Evolutionary conservation across 768 basidiomycete genomes (phyloP).

Genomic region (Auricularia sp.): DNA sequence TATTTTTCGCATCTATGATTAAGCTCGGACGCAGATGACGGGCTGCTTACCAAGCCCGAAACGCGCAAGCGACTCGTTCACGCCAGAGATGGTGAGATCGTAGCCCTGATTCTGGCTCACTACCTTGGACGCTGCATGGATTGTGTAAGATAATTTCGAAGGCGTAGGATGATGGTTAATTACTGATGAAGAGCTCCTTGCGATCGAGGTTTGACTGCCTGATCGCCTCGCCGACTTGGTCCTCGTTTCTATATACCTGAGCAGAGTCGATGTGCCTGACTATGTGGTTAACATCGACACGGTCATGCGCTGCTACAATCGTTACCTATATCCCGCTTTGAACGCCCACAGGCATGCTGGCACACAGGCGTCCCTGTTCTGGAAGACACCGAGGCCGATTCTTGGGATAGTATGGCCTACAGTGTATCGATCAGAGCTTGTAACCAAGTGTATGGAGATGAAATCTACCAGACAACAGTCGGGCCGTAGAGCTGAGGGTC

Average conservation of each 20-base stretch:
- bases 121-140: conserved; percentile 17
- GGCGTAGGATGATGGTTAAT: conserved; percentile 4
- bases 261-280: conserved; percentile 16
- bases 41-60: conserved; percentile 12
- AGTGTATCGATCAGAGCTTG: neutral
- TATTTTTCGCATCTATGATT: neutral
- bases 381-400: conserved; percentile 19
- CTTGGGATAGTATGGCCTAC: conserved; percentile 8
- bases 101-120: conserved; percentile 12
- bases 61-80: conserved; percentile 13
- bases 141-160: neutral
- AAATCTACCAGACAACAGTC: neutral
- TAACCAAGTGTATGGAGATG: neutral
- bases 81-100: conserved; percentile 8
- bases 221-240: conserved; percentile 5
- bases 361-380: conserved; percentile 43
- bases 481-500: neutral
- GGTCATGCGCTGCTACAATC: neutral
- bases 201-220: conserved; percentile 7
- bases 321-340: conserved; percentile 7
- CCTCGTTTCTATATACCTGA: conserved; percentile 14
- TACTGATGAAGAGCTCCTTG: conserved; percentile 14
- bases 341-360: conserved; percentile 52
- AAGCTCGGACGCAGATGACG: too few species aligned
- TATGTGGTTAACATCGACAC: neutral